Conservation (phyloP, 2,329 filamentous ascomycete genomes). For the Verticillium tricorpus region DNA sequence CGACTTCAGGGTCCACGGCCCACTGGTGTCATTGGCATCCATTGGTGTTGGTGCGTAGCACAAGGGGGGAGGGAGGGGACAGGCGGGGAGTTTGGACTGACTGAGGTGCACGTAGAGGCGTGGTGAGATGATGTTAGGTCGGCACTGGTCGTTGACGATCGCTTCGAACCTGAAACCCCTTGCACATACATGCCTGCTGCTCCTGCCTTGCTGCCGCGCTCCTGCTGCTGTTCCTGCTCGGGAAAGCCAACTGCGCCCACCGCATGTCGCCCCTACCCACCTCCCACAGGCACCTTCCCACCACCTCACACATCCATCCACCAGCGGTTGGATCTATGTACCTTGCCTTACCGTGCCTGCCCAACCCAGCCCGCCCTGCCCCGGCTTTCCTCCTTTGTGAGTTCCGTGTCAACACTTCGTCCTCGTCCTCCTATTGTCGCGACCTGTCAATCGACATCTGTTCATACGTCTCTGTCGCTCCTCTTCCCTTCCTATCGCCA, state of each 20-base stretch:
- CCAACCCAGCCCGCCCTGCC: background rate
- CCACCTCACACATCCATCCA: background rate
- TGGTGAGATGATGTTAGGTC: background rate
- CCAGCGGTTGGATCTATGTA: background rate
- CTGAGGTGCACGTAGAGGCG: background rate
- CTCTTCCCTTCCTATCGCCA: background rate
- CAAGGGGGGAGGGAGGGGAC: background rate
- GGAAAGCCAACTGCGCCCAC: too few relatives aligned
- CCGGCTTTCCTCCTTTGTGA: background rate
- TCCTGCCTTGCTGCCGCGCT: background rate
- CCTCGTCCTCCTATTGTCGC: background rate
- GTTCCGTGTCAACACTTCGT: background rate
- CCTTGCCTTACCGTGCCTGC: background rate
- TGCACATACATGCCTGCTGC: constrained; percentile 2
- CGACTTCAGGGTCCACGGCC: background rate
- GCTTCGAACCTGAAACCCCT: constrained; percentile 14
- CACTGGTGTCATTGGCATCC: background rate
- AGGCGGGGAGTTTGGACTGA: background rate
- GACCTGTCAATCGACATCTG: background rate
- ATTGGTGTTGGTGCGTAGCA: background rate
- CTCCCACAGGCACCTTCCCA: background rate
- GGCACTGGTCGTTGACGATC: constrained; percentile 5
- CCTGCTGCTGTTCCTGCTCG: background rate
- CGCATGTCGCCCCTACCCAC: background rate
- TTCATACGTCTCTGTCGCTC: background rate